Evolutionary conservation across 805 yeast genomes (phyloP).

Genomic region (Kregervanrija pseudodelftensis): DNA sequence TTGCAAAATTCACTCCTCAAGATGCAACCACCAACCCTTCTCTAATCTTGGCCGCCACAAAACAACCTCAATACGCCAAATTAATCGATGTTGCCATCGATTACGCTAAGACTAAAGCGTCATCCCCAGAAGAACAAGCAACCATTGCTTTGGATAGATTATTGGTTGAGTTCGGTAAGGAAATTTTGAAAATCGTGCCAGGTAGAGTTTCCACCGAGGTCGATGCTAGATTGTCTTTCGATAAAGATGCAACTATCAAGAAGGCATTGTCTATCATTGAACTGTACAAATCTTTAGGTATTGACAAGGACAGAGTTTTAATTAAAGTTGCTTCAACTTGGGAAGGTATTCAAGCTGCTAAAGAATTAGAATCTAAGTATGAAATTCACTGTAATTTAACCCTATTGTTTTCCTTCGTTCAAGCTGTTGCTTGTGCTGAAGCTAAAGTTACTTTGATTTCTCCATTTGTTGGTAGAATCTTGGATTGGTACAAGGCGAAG

Average conservation of each 20-base stretch:
- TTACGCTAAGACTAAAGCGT: slow-evolving; percentile 64
- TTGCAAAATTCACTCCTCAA: slow-evolving; percentile 97
- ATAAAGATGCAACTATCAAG: slow-evolving; percentile 86
- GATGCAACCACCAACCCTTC: slow-evolving; percentile 99
- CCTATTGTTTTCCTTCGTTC: slow-evolving; percentile 86
- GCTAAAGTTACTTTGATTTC: slow-evolving; percentile 93
- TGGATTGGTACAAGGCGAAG: slow-evolving; percentile 95
- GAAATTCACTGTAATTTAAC: slow-evolving; percentile 94
- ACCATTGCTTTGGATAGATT: slow-evolving; percentile 82
- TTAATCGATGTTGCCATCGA: slow-evolving; percentile 88
- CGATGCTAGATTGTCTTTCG: slow-evolving; percentile 95
- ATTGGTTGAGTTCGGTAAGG: slow-evolving; percentile 92
- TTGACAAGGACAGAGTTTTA: slow-evolving; percentile 80
- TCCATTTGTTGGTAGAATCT: slow-evolving; percentile 98
- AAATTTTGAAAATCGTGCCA: slow-evolving; percentile 89
- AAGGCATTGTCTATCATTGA: slow-evolving; percentile 90
- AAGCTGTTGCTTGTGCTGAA: slow-evolving; percentile 99
- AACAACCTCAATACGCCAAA: slow-evolving; percentile 81
- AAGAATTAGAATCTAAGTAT: slow-evolving; percentile 85
- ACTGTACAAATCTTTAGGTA: slow-evolving; percentile 79
- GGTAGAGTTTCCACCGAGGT: slow-evolving; percentile 99
- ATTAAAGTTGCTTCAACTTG: slow-evolving; percentile 97
- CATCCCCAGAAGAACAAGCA: slow-evolving; percentile 60
- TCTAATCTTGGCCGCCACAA: slow-evolving; percentile 90
- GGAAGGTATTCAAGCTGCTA: slow-evolving; percentile 99